Evolutionary conservation across 2,329 filamentous ascomycete species (phyloP), one percentile per base, ranked within the genome.

Genomic region (Epichloe typhina): DNA sequence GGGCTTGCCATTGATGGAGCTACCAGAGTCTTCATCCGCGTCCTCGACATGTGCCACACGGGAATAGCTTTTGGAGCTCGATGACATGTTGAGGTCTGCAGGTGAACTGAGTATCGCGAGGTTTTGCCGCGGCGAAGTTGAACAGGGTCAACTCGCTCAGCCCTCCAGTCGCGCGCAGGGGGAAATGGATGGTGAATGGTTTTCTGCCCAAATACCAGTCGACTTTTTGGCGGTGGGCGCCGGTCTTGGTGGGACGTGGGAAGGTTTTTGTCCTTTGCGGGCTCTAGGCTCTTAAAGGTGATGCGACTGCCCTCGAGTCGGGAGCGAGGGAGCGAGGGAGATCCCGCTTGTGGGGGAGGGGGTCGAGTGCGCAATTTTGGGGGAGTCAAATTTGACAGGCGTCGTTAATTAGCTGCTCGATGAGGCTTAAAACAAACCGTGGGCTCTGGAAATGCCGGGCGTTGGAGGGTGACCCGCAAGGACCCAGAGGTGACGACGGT

Each of bases 1-100:
- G 54, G 61, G 61, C 19, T 67, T 67, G 43, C 68, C 69, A 55
- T 64, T 64, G 40, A 69, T 61, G 37, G 67, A 62, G 50, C 71
- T 71, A 40, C 69, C 73, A 12, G 67, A 64, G 47, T 77, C 74
- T 57, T 77, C 73, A 45, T 66, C 72, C 51, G 53, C 55, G 37
- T 78, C 76, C 61, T 79, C 71, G 52, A 76, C 67, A 60, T 71
- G 71, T 52, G 70, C 69, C 50, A 72, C 64, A 57, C 65, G 56
- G 45, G 62, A 58, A 53, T 53, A 56, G 47, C 53, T 57, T 56
- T 64, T 61, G 58, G 55, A 56, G 58, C 60, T 60, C 38, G 46
- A 49, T 51, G 72, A 66, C 74, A 78, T 78, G 61, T 60, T 65
- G 62, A 56, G 54, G 46, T 54, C 19, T 33, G 46, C 41, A 36